Conservation (phyloP, 2,329 filamentous ascomycete species). For the Colletotrichum spinosum region DNA sequence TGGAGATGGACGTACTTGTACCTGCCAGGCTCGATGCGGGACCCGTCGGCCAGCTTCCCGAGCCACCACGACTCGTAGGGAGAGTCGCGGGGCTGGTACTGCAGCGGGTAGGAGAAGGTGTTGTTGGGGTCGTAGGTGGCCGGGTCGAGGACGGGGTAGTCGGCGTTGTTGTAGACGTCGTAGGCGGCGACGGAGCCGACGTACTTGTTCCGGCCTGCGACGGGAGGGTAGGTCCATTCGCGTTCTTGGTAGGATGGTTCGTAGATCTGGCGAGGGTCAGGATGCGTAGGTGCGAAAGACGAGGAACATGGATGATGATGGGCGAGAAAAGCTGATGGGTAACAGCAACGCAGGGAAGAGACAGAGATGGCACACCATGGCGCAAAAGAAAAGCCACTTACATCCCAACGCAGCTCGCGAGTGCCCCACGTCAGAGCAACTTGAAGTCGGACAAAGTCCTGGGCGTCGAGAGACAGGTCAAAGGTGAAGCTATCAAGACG, state of each 20-base stretch:
- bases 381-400: background rate
- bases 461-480: slow-evolving; percentile 39
- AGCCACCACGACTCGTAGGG: slow-evolving; percentile 54
- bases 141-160: slow-evolving; percentile 46
- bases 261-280: slow-evolving; percentile 46
- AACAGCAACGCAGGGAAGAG: too few relatives aligned
- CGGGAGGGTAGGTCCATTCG: slow-evolving; percentile 56
- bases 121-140: slow-evolving; percentile 50
- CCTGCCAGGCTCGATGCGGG: slow-evolving; percentile 53
- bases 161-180: slow-evolving; percentile 27
- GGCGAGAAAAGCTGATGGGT: too few relatives aligned
- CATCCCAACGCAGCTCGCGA: slow-evolving; percentile 45
- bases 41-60: slow-evolving; percentile 55
- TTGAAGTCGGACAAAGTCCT: slow-evolving; percentile 44
- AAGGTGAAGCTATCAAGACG: slow-evolving; percentile 36
- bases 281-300: background rate
- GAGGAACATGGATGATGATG: too few relatives aligned
- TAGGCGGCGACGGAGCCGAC: slow-evolving; percentile 55
- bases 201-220: slow-evolving; percentile 51
- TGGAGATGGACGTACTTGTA: slow-evolving; percentile 47
- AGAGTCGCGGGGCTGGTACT: slow-evolving; percentile 48
- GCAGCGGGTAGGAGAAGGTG: slow-evolving; percentile 52
- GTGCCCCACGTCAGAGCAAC: slow-evolving; percentile 41
- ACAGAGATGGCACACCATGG: too few relatives aligned
- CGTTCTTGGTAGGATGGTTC: slow-evolving; percentile 50